These are phyloP conservation scores for Friedmanniomyces simplex DNA, from an alignment of 495 filamentous ascomycete species.

Conservation along the genomic window DNA sequence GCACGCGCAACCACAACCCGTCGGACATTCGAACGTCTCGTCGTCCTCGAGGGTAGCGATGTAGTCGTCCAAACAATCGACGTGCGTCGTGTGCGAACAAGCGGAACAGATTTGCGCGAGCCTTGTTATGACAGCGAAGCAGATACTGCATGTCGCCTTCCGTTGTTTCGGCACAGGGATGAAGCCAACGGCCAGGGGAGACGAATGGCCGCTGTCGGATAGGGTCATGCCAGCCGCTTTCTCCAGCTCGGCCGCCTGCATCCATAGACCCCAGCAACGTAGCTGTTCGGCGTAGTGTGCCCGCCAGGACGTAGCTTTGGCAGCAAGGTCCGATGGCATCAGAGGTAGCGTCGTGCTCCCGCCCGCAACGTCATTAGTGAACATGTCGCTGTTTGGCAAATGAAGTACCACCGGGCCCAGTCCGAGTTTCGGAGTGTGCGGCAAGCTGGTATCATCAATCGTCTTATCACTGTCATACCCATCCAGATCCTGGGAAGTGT, in stretches of 20 bases:
- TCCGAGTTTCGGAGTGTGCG: slow-evolving; percentile 11
- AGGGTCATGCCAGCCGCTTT: not conserved
- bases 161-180: not conserved
- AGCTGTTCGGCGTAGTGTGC: slow-evolving; percentile 12
- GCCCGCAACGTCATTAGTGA: slow-evolving; percentile 4
- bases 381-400: not conserved
- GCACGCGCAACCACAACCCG: slow-evolving; percentile 15
- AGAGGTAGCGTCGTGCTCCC: not conserved
- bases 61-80: slow-evolving; percentile 8
- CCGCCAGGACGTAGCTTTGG: not conserved
- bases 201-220: not conserved
- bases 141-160: slow-evolving; percentile 8
- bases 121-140: not conserved
- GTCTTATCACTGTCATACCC: slow-evolving; percentile 19
- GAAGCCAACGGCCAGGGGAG: not conserved
- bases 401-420: not conserved
- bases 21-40: slow-evolving; percentile 12
- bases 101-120: slow-evolving; percentile 10
- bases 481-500: slow-evolving; percentile 1
- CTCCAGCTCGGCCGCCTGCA: slow-evolving; percentile 17
- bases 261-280: slow-evolving; percentile 4
- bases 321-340: slow-evolving; percentile 3
- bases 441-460: slow-evolving; percentile 14
- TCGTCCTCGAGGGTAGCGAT: not conserved
- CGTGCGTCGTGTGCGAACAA: slow-evolving; percentile 9